Base-by-base conservation (phyloP, 306 rosid species). In the Gastrolobium bilobum region DNA sequence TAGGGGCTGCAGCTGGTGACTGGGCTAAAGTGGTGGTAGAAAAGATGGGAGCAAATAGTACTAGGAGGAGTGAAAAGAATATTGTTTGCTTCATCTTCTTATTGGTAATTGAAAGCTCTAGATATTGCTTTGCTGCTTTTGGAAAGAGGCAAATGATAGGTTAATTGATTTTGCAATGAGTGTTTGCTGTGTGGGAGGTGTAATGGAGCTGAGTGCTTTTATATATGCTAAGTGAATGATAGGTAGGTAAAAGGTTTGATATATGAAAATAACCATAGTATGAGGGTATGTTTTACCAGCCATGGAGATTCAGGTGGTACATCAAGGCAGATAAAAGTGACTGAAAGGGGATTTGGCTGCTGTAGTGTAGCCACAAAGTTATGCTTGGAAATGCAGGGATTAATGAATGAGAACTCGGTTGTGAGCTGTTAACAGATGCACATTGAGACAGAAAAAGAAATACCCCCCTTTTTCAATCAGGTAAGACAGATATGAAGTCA, bases 1-100 rank as follows among this genome's bases (percentile, higher is more conserved):
- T 82, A 9, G 89, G 89, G 3, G 93, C 86, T 67, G 81, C 78
- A 6, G 87, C 87, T 1, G 91, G 82, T 66, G 85, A 73, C 39
- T 84, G 91, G 10, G 85, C 85, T 13, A 13, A 80, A 30, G 83
- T 52, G 56, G 64, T 3, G 20, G 74, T 52, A n/a, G 61, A 75
- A 68, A 74, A 62, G 14, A 64, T 75, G 38, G 68, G 26, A 40
- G 51, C 54, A 30, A 52, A 33, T 39, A 76, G 69, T 13, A 44
- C 56, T 37, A 53, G 15, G 3, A 82, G 56, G 30, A 85, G 15
- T 0, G 76, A 26, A 70, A 79, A 74, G 76, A 83, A 64, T 44
- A 84, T 69, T 13, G 31, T 31, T 70, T 73, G 82, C 72, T 82
- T 77, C 83, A 77, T 75, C 44, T 51, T 82, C 20, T 35, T 56